Percentiles rank a stretch among this genome's conserved stretches.
Conservation (phyloP, 495 filamentous ascomycete species). For the Podospora fimiseda region DNA sequence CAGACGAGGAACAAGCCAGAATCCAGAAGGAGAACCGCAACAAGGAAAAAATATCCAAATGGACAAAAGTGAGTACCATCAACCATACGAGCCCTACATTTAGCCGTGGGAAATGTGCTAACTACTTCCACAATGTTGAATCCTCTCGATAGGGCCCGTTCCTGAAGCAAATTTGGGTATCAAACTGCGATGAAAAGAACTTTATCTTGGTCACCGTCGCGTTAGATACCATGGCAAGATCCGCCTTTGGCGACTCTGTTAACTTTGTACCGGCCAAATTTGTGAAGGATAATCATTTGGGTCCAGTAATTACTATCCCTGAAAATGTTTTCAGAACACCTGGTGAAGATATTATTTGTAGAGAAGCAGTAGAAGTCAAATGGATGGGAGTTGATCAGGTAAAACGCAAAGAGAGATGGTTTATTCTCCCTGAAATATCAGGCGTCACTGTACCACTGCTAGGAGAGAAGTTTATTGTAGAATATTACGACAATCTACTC, state of each 20-base stretch:
- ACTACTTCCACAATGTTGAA: too few relatives aligned
- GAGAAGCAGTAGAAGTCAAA: neutral
- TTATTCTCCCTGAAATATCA: neutral
- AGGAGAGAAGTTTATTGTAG: neutral
- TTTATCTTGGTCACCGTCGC: neutral
- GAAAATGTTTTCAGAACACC: neutral
- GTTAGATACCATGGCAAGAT: neutral
- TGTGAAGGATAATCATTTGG: neutral
- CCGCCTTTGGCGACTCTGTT: neutral
- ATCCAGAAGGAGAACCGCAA: neutral
- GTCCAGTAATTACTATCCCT: neutral
- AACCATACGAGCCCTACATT: too few relatives aligned
- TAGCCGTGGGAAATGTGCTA: too few relatives aligned
- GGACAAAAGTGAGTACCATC: neutral
- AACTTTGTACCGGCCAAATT: neutral
- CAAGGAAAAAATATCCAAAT: neutral
- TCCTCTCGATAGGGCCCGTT: neutral
- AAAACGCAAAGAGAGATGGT: neutral
- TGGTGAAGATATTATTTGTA: neutral
- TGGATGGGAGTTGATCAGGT: neutral
- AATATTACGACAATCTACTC: neutral
- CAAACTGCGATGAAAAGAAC: neutral
- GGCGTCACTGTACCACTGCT: neutral
- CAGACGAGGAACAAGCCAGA: neutral
- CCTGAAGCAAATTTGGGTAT: neutral